These are phyloP conservation scores for Coniochaeta prunicola DNA, from an alignment of 2,329 filamentous ascomycete species.

Conservation along the genomic window DNA sequence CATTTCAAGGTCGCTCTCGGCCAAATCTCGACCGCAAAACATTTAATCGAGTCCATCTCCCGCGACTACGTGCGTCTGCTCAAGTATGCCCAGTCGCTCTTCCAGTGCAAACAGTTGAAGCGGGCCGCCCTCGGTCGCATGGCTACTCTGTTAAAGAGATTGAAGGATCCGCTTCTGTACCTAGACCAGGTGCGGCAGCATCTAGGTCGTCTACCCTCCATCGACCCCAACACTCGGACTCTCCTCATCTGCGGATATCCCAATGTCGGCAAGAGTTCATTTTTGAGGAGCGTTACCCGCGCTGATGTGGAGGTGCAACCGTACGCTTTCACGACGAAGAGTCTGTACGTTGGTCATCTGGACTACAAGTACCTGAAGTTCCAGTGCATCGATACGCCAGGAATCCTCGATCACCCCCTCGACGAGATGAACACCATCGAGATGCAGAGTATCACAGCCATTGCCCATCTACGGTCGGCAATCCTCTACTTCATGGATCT, in stretches of 20 bases:
- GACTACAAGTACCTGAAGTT: slow-evolving; percentile 69
- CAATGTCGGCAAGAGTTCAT: slow-evolving; percentile 96
- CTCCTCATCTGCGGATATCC: slow-evolving; percentile 96
- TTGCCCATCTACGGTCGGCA: slow-evolving; percentile 90
- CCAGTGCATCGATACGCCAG: slow-evolving; percentile 91
- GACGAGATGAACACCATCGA: slow-evolving; percentile 99
- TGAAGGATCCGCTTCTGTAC: slow-evolving; percentile 92
- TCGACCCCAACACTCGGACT: slow-evolving; percentile 95
- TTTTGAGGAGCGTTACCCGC: slow-evolving; percentile 83
- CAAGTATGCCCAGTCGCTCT: slow-evolving; percentile 85
- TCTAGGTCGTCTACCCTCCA: slow-evolving; percentile 90
- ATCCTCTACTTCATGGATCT: slow-evolving; percentile 98
- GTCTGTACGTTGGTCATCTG: slow-evolving; percentile 93
- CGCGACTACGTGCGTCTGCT: slow-evolving; percentile 93
- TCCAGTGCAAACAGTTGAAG: slow-evolving; percentile 99
- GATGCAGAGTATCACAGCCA: slow-evolving; percentile 97
- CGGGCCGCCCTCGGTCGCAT: slow-evolving; percentile 92
- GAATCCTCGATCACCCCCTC: slow-evolving; percentile 46
- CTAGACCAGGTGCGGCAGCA: slow-evolving; percentile 96
- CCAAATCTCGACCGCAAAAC: slow-evolving; percentile 91
- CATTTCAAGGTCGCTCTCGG: slow-evolving; percentile 96
- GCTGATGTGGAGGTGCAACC: slow-evolving; percentile 97
- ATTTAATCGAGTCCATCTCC: slow-evolving; percentile 91
- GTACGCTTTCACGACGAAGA: slow-evolving; percentile 90
- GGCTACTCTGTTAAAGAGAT: slow-evolving; percentile 90